Base-by-base conservation (phyloP, 2,329 filamentous ascomycete genomes). In the Calycina herbarum region DNA sequence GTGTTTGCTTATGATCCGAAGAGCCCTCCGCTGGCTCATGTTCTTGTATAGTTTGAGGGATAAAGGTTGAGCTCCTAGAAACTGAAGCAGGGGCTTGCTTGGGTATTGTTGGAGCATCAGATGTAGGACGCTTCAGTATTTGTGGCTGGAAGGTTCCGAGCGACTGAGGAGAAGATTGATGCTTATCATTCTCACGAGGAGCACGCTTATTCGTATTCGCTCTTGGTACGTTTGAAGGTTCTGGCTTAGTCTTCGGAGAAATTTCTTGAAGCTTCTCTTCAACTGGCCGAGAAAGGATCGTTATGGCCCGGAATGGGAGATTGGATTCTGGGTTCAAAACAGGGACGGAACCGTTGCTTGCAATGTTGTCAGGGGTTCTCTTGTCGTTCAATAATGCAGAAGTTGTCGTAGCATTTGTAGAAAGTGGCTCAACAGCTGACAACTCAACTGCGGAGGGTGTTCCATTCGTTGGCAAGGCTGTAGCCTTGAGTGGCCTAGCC, bases 131-230 rank as follows among this genome's bases (percentile, higher is more conserved):
- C 67, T 82, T 83, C 20, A 85, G 72, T 31, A 85, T 85, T 63
- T 84, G 82, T 8, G 83, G 83, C 65, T 84, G 82, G 68, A 85
- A 85, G 13, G 79, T 84, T 13, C 76, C 71, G 8, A 66, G 59
- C 33, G 78, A 74, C 35, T 61, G 58, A 60, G 59, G 31, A 33
- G 61, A 40, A 45, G 63, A 13, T 42, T 54, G 29, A 40, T 35
- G 15, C 8, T 24, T 57, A 35, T 57, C 57, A 54, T 48, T 48
- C 17, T 59, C 31, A 5, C 57, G 38, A 31, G 51, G 42, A 17
- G 29, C 33, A 27, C 57, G 27, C 38, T 68, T 67, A 15, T 66
- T 67, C n/a, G 61, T 60, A 31, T 63, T 65, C 59, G 58, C 7
- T 54, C 65, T 69, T 11, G 58, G 48, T 11, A 29, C n/a, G 20